A percentile compares a stretch with the other conserved stretches of the same genome.
These are phyloP conservation scores for Bassia scoparia DNA, from an alignment of 148 eudicot genomes.

Conservation along the genomic window DNA sequence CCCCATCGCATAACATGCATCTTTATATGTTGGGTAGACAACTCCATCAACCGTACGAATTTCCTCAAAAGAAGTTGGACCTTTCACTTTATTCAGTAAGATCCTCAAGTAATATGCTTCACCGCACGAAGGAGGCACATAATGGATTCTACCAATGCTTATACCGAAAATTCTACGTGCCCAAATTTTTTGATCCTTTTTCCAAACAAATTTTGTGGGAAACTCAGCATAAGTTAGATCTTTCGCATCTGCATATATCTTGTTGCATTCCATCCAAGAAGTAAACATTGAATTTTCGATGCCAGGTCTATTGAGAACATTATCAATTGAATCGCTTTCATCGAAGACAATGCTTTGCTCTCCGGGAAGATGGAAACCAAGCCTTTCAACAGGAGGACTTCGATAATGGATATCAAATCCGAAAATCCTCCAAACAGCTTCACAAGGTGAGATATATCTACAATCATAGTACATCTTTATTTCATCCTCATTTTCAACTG, in stretches of 20 bases:
- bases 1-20: constrained; percentile 1
- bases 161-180: background rate
- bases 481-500: background rate
- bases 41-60: background rate
- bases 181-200: background rate
- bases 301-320: background rate
- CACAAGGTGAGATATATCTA: constrained; percentile 15
- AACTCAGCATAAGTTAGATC: constrained; percentile 9
- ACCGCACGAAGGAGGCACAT: background rate
- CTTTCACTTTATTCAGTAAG: background rate
- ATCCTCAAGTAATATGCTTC: background rate
- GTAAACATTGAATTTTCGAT: background rate
- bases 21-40: background rate
- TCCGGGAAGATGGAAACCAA: background rate
- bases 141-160: background rate
- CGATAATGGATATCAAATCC: constrained; percentile 4
- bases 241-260: background rate
- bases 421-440: constrained; percentile 15
- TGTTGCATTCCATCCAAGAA: constrained; percentile 14
- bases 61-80: constrained; percentile 11
- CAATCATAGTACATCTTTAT: constrained; percentile 12
- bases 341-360: constrained; percentile 6
- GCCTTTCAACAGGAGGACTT: background rate
- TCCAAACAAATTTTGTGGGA: constrained; percentile 10
- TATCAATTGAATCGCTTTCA: background rate